Conservation (phyloP, 768 basidiomycete species). For the Lentinula sp. region DNA sequence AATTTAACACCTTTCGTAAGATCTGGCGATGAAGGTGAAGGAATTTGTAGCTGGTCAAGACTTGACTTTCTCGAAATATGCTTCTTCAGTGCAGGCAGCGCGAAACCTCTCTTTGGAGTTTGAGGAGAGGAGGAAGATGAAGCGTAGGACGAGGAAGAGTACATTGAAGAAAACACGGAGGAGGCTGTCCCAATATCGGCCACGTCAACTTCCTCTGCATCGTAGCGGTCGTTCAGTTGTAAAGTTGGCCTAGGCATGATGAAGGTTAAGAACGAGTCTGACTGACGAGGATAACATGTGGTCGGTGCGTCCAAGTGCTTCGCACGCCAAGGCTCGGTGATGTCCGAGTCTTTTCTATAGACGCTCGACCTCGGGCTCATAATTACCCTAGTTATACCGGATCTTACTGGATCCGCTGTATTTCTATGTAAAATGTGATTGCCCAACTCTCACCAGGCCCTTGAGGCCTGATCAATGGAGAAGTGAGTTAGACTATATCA, state of each 20-base stretch:
- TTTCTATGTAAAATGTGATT: too few relatives aligned
- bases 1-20: slow-evolving; percentile 13
- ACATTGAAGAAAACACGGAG: slow-evolving; percentile 4
- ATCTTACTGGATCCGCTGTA: too few relatives aligned
- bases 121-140: neutral
- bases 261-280: neutral
- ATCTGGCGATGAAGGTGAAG: slow-evolving; percentile 18
- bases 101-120: slow-evolving; percentile 2
- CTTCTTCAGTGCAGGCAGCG: slow-evolving; percentile 1
- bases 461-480: too few relatives aligned
- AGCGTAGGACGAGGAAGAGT: neutral
- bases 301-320: neutral
- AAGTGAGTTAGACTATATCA: too few relatives aligned
- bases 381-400: too few relatives aligned
- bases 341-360: too few relatives aligned
- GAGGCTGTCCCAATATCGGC: neutral
- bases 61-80: slow-evolving; percentile 15
- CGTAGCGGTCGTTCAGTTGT: neutral
- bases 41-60: slow-evolving; percentile 12
- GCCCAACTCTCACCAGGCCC: too few relatives aligned
- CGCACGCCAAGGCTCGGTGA: too few relatives aligned
- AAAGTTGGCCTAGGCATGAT: slow-evolving; percentile 10
- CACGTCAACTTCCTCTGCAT: slow-evolving; percentile 8
- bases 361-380: too few relatives aligned
- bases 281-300: neutral